Conservation (phyloP, 345 rosid species). For the Eucalyptus regnans region DNA sequence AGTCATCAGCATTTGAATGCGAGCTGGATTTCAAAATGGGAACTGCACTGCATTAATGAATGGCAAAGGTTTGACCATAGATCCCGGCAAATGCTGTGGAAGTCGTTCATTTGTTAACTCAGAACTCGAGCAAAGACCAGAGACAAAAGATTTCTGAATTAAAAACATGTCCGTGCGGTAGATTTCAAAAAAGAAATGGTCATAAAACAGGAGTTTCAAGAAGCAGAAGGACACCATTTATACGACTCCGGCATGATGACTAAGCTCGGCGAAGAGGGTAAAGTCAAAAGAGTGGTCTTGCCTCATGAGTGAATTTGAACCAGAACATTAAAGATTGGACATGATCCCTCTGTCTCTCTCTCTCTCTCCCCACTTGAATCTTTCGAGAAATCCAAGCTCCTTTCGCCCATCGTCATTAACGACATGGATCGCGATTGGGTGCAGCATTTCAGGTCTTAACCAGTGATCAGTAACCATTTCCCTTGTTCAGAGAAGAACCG, state of each 20-base stretch:
- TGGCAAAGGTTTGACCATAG: neutral
- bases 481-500: neutral
- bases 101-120: neutral
- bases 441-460: neutral
- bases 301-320: neutral
- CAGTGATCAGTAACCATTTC: neutral
- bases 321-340: neutral
- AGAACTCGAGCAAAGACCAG: neutral
- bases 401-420: neutral
- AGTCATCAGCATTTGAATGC: neutral
- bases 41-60: neutral
- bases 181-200: neutral
- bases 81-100: neutral
- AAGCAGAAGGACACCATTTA: neutral
- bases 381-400: neutral
- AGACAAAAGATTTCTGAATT: neutral
- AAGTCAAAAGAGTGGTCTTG: neutral
- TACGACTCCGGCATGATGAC: neutral
- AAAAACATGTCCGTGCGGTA: neutral
- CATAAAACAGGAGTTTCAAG: neutral
- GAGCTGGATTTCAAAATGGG: neutral
- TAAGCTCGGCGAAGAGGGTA: neutral
- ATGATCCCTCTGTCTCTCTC: neutral
- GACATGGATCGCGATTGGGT: neutral
- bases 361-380: neutral